A percentile compares a stretch with the other conserved stretches of the same genome.
phyloP scores from a whole-genome alignment of 2,329 filamentous ascomycete species.

The Dothidotthia symphoricarpi region DNA sequence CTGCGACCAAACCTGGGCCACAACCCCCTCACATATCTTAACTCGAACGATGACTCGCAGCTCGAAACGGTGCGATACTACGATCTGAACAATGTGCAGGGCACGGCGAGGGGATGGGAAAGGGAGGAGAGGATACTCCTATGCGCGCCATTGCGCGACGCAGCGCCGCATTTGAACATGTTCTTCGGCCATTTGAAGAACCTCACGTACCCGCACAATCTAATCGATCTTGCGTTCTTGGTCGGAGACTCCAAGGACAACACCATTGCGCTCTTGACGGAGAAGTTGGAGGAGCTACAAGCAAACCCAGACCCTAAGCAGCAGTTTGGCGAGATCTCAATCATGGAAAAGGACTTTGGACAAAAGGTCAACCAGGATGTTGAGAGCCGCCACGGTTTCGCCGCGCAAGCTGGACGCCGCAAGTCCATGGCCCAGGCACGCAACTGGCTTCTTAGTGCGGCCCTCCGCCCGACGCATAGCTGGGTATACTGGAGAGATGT shows the following conservation, averaged over 20 bases:
- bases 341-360: constrained; percentile 98
- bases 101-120: constrained; percentile 91
- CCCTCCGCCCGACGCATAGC: constrained; percentile 88
- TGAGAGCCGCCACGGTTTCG: constrained; percentile 95
- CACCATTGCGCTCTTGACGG: constrained; percentile 72
- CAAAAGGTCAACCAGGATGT: constrained; percentile 98
- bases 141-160: constrained; percentile 91
- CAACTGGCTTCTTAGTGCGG: constrained; percentile 94
- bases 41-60: constrained; percentile 67
- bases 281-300: constrained; percentile 76
- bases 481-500: constrained; percentile 99
- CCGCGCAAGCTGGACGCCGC: constrained; percentile 85
- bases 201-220: constrained; percentile 93
- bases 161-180: constrained; percentile 88
- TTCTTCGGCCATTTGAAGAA: constrained; percentile 98
- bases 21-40: constrained; percentile 67
- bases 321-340: constrained; percentile 91
- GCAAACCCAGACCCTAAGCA: constrained; percentile 73
- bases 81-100: constrained; percentile 86
- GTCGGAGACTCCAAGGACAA: constrained; percentile 96
- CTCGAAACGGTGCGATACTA: constrained; percentile 97
- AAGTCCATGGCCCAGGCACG: constrained; percentile 98
- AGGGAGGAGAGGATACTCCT: constrained; percentile 91
- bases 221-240: constrained; percentile 94
- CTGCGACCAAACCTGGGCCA: constrained; percentile 62